Conservation (phyloP, 2,329 filamentous ascomycete genomes). For the Metarhizium rileyi region DNA sequence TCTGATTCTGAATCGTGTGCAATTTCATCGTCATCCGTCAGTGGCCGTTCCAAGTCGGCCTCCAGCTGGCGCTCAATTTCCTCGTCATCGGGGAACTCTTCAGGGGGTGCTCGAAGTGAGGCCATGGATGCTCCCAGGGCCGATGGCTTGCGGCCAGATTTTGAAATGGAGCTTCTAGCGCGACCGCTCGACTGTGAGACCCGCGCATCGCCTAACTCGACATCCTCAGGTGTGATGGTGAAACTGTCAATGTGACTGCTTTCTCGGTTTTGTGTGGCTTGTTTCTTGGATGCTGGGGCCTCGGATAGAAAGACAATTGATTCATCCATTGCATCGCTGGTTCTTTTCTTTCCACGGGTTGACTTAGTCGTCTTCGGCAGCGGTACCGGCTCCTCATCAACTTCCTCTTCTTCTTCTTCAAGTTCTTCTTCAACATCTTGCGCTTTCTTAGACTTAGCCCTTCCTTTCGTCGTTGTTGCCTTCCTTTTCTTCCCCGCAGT, state of each 20-base stretch:
- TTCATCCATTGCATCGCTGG: conserved; percentile 49
- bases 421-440: conserved; percentile 27
- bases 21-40: conserved; percentile 43
- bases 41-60: conserved; percentile 50
- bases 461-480: conserved; percentile 33
- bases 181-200: conserved; percentile 15
- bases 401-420: conserved; percentile 22
- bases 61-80: conserved; percentile 58
- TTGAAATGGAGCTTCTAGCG: conserved; percentile 32
- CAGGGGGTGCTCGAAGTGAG: conserved; percentile 30
- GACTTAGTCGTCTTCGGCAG: conserved; percentile 28
- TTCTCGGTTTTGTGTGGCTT: conserved; percentile 39
- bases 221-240: conserved; percentile 28
- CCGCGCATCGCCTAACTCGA: conserved; percentile 28
- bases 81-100: conserved; percentile 45
- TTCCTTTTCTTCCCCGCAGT: conserved; percentile 42
- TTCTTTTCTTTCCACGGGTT: conserved; percentile 50
- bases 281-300: conserved; percentile 48
- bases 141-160: conserved; percentile 28
- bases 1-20: conserved; percentile 37
- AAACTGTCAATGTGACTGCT: conserved; percentile 35
- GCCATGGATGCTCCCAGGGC: conserved; percentile 42
- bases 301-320: conserved; percentile 31
- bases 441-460: conserved; percentile 34
- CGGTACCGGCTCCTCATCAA: conserved; percentile 11